Base-by-base conservation (phyloP, 1,284 basidiomycete genomes). In the Apiotrichum sp. region DNA sequence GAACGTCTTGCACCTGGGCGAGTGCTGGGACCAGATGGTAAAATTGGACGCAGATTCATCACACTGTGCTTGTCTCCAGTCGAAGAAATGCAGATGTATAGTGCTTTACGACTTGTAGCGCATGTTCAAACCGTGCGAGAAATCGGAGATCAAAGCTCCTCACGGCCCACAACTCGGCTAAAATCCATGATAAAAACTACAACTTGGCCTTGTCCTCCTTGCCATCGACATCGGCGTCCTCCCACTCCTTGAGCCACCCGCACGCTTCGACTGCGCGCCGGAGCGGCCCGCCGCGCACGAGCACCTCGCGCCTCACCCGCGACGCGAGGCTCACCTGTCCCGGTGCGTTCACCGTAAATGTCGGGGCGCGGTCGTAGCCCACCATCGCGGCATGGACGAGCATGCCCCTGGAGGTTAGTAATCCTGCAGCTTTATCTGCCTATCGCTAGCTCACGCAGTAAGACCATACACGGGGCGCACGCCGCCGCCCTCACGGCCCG, bases 401-500 rank as follows among this genome's bases (percentile, higher is more conserved):
- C 52, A 91, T 88, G 0, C 81, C 78, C 6, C 88, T 89, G 61
- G n/a, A 1, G 16, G 47, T 44, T 16, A 48, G 47, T 41, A 22
- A 22, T 22, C 22, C 22, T 22, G 22, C 22, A 22, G 22, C 22
- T 22, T 22, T 22, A 22, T 22, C 22, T 22, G 22, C 22, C 22
- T 22, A 22, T 22, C 22, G 31, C n/a, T 44, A 47, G 46, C 61
- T 57, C 52, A 90, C 87, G 88, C 83, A 48, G 89, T 92, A 13
- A 91, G 75, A 3, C 88, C 89, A 61, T 84, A 89, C 1, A 92
- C 83, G 13, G 89, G 89, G 65, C 89, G 89, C 16, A 88, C 82
- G 0, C 88, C 88, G 14, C 84, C 84, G 4, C 81, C 83, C 71
- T 92, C 89, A 41, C 88, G 76, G 0, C 89, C 89, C 0, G 89